Percentiles rank a stretch among this genome's conserved stretches.
Evolutionary conservation across 768 basidiomycete species (phyloP).

Genomic region (Candolleomyces efflorescens): DNA sequence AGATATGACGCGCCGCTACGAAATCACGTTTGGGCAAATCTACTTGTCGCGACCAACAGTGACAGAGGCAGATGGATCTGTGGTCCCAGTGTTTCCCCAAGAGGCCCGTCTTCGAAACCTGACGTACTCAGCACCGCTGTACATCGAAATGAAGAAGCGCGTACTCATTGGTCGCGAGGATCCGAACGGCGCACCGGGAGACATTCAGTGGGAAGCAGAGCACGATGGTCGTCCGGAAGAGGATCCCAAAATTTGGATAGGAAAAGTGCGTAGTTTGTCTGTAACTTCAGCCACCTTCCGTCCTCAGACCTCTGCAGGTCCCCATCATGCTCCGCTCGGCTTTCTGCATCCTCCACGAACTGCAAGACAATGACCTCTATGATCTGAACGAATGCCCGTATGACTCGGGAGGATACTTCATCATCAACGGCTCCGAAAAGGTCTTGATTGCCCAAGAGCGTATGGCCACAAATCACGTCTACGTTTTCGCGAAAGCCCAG

Average conservation of each 20-base stretch:
- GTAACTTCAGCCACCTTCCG: background rate
- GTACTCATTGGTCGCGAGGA: conserved; percentile 79
- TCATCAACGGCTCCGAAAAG: conserved; percentile 99
- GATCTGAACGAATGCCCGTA: conserved; percentile 98
- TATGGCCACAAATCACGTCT: conserved; percentile 99
- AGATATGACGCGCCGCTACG: conserved; percentile 85
- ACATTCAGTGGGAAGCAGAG: conserved; percentile 73
- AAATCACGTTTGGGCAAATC: conserved; percentile 97
- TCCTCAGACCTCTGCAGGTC: conserved; percentile 47
- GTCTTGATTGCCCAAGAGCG: conserved; percentile 99
- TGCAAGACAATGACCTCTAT: conserved; percentile 78
- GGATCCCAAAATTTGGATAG: conserved; percentile 87
- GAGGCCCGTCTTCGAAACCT: conserved; percentile 92
- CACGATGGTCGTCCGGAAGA: conserved; percentile 61
- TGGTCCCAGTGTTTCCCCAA: conserved; percentile 92
- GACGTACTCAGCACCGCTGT: conserved; percentile 94
- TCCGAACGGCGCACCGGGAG: conserved; percentile 75
- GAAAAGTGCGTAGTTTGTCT: conserved; percentile 58
- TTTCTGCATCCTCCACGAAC: conserved; percentile 84
- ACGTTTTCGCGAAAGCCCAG: conserved; percentile 97
- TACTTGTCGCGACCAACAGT: conserved; percentile 94
- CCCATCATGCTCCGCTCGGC: conserved; percentile 97
- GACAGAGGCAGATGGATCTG: conserved; percentile 93
- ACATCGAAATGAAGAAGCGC: conserved; percentile 92
- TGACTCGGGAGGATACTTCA: conserved; percentile 98